Evolutionary conservation across 495 filamentous ascomycete genomes (phyloP), one percentile per base, ranked within the genome.

Genomic region (Glonium stellatum): DNA sequence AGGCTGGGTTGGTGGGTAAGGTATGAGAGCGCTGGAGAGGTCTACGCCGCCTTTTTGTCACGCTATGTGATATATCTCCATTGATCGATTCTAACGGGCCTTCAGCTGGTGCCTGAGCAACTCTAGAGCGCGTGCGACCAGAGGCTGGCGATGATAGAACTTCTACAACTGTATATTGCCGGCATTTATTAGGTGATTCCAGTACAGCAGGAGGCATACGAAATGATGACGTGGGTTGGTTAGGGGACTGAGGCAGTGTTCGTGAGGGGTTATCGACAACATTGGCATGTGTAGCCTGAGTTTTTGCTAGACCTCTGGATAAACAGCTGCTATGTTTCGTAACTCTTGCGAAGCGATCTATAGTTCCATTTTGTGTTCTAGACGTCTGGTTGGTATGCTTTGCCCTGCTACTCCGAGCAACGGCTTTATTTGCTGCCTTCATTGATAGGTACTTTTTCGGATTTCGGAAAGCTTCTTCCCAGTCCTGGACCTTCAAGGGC

Each of bases 401-500:
- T 4, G 56, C 36, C 27, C 18, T 56, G 21, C 51, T 61, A 27
- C 49, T 48, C 27, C 58, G 67, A n/a, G 61, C 41, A 1, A 55
- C 58, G 23, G 55, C 34, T 61, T 54, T 63, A 9, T 18, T 54
- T 25, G 62, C 21, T 35, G 50, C 46, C 42, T 71, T 72, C 35
- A 67, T 49, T 0, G 63, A 54, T 10, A 68, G 55, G 42, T 68
- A 69, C 58, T 75, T 73, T 63, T 81, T 86, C 13, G 77, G 73
- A 54, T 81, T 74, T 51, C 76, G 72, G 39, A 82, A 77, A 19
- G 80, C 76, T 54, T 83, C 83, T 62, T 95, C 85, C 84, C 89
- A 98, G 22, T 83, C 84, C 58, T 87, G 79, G 1, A 92, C 83
- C n/a, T 82, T 79, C 12, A 86, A 71, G 19, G 88, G 89, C 52